phyloP scores from a whole-genome alignment of 2,329 filamentous ascomycete species.

The Ophiostoma piceae region DNA sequence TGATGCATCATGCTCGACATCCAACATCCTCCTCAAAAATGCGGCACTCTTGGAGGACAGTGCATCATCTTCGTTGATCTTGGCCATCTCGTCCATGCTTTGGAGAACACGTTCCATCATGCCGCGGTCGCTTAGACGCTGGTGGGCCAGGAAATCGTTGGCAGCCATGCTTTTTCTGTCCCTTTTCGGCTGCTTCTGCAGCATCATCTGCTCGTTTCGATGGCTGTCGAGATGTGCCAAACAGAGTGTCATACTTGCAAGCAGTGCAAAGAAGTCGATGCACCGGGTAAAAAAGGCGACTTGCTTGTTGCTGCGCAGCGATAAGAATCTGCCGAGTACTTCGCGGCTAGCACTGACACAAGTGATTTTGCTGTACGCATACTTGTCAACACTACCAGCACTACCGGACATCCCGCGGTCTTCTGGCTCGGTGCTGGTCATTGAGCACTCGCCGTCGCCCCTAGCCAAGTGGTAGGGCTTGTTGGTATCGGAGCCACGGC shows the following conservation, averaged over 20 bases:
- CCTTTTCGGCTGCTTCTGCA: conserved; percentile 2
- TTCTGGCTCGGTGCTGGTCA: background rate
- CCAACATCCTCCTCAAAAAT: conserved; percentile 37
- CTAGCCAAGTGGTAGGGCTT: background rate
- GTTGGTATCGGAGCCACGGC: conserved; percentile 20
- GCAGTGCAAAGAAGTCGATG: conserved; percentile 40
- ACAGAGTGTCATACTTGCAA: conserved; percentile 39
- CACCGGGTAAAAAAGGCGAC: conserved; percentile 36
- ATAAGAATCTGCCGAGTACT: conserved; percentile 38
- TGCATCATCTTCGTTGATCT: conserved; percentile 28
- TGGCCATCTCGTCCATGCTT: conserved; percentile 32
- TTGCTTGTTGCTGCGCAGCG: conserved; percentile 34
- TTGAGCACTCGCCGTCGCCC: background rate
- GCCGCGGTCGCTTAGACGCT: conserved; percentile 40
- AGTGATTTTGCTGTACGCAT: conserved; percentile 39
- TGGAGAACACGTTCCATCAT: conserved; percentile 38
- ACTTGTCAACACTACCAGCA: conserved; percentile 27
- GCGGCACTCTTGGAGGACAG: conserved; percentile 33
- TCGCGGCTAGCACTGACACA: conserved; percentile 41
- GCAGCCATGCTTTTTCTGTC: background rate
- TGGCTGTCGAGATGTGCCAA: conserved; percentile 38
- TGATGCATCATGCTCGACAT: conserved; percentile 33
- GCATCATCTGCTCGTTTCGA: conserved; percentile 12
- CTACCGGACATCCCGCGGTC: background rate
- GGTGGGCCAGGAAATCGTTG: conserved; percentile 36